These are phyloP conservation scores for Pyrus communis DNA, from an alignment of 306 rosid genomes.

Conservation along the genomic window DNA sequence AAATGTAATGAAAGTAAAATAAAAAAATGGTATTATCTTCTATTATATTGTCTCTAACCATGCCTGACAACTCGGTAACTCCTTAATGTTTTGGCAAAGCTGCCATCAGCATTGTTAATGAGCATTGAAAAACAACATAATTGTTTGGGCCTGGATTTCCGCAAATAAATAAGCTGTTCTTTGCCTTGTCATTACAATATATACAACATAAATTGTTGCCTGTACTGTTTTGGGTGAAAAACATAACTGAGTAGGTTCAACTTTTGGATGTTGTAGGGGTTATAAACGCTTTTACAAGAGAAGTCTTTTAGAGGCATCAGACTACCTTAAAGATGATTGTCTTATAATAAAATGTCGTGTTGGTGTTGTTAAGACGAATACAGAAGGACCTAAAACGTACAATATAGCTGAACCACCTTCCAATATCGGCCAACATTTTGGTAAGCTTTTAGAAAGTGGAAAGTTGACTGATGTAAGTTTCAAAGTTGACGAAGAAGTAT, in stretches of 20 bases:
- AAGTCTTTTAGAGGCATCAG: slow-evolving; percentile 46
- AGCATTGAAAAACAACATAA: not conserved
- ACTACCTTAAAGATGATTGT: slow-evolving; percentile 55
- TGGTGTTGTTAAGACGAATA: slow-evolving; percentile 48
- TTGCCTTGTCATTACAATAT: not conserved
- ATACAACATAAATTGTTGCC: not conserved
- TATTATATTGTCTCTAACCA: not conserved
- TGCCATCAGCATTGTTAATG: not conserved
- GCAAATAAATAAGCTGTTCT: not conserved
- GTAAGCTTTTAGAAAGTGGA: slow-evolving; percentile 49
- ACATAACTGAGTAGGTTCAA: not conserved
- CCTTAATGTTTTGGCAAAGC: not conserved
- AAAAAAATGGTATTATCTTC: not conserved
- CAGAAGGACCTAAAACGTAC: slow-evolving; percentile 49
- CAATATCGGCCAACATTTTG: slow-evolving; percentile 41
- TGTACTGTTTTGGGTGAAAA: not conserved
- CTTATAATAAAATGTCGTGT: slow-evolving; percentile 48
- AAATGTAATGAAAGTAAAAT: not conserved
- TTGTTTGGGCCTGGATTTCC: not conserved
- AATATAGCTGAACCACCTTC: slow-evolving; percentile 41
- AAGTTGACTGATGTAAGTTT: slow-evolving; percentile 48
- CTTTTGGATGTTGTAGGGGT: slow-evolving; percentile 38
- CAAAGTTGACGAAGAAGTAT: slow-evolving; percentile 48
- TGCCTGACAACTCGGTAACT: not conserved
- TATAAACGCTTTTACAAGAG: slow-evolving; percentile 56